These are phyloP conservation scores for Paradendryphiella salina DNA, from an alignment of 2,329 filamentous ascomycete species.

Conservation along the genomic window DNA sequence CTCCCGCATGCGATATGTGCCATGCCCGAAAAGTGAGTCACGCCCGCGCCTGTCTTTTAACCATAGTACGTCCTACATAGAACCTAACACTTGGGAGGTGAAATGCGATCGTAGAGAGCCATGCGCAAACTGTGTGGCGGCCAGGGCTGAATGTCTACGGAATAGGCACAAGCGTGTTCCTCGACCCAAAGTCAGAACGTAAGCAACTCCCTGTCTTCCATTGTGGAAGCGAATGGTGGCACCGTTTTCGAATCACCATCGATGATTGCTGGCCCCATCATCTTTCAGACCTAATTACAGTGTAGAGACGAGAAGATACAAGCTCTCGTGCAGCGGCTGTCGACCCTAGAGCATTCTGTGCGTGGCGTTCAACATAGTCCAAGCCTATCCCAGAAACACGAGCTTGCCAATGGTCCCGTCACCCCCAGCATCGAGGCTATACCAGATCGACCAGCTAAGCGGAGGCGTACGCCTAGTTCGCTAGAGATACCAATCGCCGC, in stretches of 20 bases:
- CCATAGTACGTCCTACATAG: neutral
- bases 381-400: slow-evolving; percentile 4
- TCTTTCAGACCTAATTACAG: neutral
- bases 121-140: slow-evolving; percentile 35
- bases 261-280: neutral
- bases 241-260: neutral
- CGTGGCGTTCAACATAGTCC: slow-evolving; percentile 14
- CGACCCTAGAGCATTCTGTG: slow-evolving; percentile 33
- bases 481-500: slow-evolving; percentile 10
- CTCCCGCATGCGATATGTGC: slow-evolving; percentile 39
- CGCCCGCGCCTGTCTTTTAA: neutral
- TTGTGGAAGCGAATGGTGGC: neutral
- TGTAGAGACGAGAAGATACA: slow-evolving; percentile 37
- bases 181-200: slow-evolving; percentile 35
- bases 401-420: neutral
- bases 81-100: slow-evolving; percentile 27
- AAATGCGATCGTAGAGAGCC: slow-evolving; percentile 44
- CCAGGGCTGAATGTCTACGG: slow-evolving; percentile 37
- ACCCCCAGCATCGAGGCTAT: slow-evolving; percentile 3
- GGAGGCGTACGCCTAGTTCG: slow-evolving; percentile 25
- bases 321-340: slow-evolving; percentile 34
- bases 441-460: slow-evolving; percentile 26
- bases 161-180: slow-evolving; percentile 35
- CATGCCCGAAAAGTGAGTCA: slow-evolving; percentile 25
- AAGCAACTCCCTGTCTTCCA: slow-evolving; percentile 2